Base-by-base conservation (phyloP, 371 early-diverging fungal genomes). In the Actinomortierella wolfii region DNA sequence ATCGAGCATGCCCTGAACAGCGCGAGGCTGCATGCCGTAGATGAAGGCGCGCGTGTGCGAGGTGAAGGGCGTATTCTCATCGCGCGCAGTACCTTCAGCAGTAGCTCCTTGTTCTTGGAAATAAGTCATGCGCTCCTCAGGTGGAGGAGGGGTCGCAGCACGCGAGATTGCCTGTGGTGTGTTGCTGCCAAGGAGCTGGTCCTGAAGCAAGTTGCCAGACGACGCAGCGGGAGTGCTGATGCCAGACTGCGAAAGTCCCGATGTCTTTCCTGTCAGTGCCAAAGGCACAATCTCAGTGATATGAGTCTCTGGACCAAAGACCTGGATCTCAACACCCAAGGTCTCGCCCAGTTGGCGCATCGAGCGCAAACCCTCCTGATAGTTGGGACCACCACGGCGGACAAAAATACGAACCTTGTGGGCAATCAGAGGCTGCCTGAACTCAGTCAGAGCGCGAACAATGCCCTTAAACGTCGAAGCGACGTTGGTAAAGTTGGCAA, bases 381-480 rank as follows among this genome's bases (percentile, higher is more conserved):
- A 97, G 87, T 97, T 97, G 65, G 97, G 97, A 23, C 97, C 97
- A 61, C 93, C 97, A 79, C 97, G 93, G 54, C 97, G 92, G 57
- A 96, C 94, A 77, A 87, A 96, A 64, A 97, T 91, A 69, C 89
- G 88, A 40, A 93, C 92, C 59, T 89, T 86, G 81, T 94, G 94
- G 58, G 79, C 80, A 64, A 90, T 91, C 60, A 97, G 79, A 39
- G 84, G 81, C 77, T 90, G 89, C 78, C 89, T 86, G 85, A 85
- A 96, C 64, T 94, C 96, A 55, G 85, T 83, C 65, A 97, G 83
- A 39, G 97, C 95, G 51, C 94, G 93, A 60, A 95, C 90, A 71
- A 97, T 91, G 62, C 97, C 97, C 94, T 97, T 96, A 89, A 97
- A 97, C n/a, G 97, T 97, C 48, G 95, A 84, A n/a, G 96, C 95